These are phyloP conservation scores for Kalmanozyma brasiliensis DNA, from an alignment of 1,284 basidiomycete species.

Conservation along the genomic window DNA sequence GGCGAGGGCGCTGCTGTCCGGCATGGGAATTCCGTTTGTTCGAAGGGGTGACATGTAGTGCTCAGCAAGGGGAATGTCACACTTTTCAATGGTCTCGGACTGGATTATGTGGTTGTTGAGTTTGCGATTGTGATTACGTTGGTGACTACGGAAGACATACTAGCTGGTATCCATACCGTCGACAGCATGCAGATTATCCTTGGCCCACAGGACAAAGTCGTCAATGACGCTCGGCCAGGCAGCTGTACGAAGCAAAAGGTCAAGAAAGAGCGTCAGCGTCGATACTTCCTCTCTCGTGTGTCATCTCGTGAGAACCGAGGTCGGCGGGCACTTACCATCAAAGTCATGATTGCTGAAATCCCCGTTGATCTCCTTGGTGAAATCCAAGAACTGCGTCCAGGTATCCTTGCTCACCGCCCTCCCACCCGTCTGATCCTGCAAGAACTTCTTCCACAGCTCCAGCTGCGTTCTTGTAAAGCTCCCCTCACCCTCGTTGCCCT, in stretches of 20 bases:
- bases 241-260: slow-evolving; percentile 69
- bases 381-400: slow-evolving; percentile 84
- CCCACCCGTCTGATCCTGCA: slow-evolving; percentile 74
- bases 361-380: slow-evolving; percentile 82
- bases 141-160: neutral
- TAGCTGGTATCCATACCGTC: slow-evolving; percentile 57
- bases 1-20: slow-evolving; percentile 61
- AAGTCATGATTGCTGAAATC: slow-evolving; percentile 84
- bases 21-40: slow-evolving; percentile 65
- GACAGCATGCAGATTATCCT: slow-evolving; percentile 24
- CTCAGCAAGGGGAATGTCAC: no score
- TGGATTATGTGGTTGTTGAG: neutral
- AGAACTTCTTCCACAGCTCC: slow-evolving; percentile 85
- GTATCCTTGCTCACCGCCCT: slow-evolving; percentile 93
- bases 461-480: slow-evolving; percentile 79
- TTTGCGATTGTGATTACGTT: neutral
- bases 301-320: neutral
- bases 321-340: slow-evolving; percentile 75
- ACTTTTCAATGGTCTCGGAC: neutral
- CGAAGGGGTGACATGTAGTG: slow-evolving; percentile 54
- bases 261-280: neutral
- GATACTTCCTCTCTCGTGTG: neutral
- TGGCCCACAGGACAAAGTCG: slow-evolving; percentile 76
- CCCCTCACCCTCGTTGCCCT: slow-evolving; percentile 59
- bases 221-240: slow-evolving; percentile 91